phyloP scores from a whole-genome alignment of 305 asterid genomes.

The Withania somnifera region DNA sequence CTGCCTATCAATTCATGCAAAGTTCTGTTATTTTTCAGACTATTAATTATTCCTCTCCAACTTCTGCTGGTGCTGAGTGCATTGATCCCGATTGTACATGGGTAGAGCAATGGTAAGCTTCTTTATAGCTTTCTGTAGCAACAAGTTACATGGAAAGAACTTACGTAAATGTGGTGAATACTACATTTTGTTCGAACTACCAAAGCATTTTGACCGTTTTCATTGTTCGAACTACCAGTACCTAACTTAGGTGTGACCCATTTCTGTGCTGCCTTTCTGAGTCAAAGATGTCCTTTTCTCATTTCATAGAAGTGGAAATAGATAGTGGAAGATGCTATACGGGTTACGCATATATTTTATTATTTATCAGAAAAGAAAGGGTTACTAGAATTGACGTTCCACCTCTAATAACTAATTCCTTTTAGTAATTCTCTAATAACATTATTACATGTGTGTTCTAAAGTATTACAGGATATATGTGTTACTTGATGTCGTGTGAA shows the following conservation, averaged over 20 bases:
- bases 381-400: neutral
- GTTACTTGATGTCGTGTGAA: neutral
- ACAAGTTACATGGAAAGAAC: neutral
- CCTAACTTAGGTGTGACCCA: neutral
- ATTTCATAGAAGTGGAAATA: neutral
- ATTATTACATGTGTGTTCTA: too few species aligned
- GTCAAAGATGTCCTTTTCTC: neutral
- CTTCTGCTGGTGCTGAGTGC: conserved; percentile 98
- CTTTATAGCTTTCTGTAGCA: neutral
- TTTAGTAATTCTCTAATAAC: neutral
- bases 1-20: neutral
- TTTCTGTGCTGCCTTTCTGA: neutral
- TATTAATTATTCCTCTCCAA: conserved; percentile 66
- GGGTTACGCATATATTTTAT: neutral
- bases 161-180: neutral
- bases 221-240: neutral
- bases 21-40: conserved; percentile 40
- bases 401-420: neutral
- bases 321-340: neutral
- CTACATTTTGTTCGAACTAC: neutral
- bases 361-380: neutral
- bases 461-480: too few species aligned
- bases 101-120: conserved; percentile 90
- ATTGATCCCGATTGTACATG: conserved; percentile 85
- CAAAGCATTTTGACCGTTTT: too few species aligned